phyloP scores from a whole-genome alignment of 139 green algal genomes.

The Auxenochlorella pyrenoidosa region DNA sequence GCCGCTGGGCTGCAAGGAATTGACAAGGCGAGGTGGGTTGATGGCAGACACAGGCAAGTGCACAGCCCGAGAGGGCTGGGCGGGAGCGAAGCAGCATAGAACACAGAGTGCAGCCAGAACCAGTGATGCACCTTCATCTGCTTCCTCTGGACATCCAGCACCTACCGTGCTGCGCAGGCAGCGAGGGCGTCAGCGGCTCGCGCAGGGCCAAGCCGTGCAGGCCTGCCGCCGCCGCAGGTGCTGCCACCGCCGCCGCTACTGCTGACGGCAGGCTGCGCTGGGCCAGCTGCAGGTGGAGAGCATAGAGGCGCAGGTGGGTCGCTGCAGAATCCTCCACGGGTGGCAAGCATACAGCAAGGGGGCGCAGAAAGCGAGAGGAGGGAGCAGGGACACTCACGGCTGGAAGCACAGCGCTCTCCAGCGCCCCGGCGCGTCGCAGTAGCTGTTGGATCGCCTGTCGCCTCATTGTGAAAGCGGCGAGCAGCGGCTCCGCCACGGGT shows the following conservation, averaged over 20 bases:
- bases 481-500: background rate
- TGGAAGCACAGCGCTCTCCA: constrained; percentile 6
- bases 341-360: background rate
- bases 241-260: background rate
- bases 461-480: background rate
- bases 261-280: background rate
- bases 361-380: background rate
- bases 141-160: too few relatives aligned
- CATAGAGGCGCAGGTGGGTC: too few relatives aligned
- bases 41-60: too few relatives aligned
- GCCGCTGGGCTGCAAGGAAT: constrained; percentile 35
- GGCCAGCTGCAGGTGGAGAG: background rate
- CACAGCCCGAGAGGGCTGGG: background rate
- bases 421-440: background rate
- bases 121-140: background rate
- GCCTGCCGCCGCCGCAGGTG: background rate
- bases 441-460: constrained; percentile 9
- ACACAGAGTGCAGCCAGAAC: too few relatives aligned
- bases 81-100: too few relatives aligned
- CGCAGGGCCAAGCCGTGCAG: constrained; percentile 8
- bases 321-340: background rate
- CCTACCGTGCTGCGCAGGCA: background rate
- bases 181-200: background rate
- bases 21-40: too few relatives aligned
- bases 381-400: background rate